Base-by-base conservation (phyloP, 352 stramenopile species). In the Thraustochytrium striatum region DNA sequence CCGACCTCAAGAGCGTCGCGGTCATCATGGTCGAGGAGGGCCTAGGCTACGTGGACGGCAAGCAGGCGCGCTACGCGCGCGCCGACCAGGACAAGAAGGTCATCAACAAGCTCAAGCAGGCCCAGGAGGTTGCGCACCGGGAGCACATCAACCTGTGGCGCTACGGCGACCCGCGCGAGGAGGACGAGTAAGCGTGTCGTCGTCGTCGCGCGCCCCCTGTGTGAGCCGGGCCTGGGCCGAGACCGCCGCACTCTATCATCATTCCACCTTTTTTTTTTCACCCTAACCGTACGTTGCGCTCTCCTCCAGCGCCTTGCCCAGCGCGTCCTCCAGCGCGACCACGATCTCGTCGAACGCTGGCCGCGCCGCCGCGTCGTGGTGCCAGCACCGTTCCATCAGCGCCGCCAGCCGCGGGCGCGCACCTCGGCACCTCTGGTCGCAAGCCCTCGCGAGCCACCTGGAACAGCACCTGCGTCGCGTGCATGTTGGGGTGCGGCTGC, bases 91-190 rank as follows among this genome's bases (percentile, higher is more conserved):
- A 85, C 28, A 30, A 53, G n/a, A 88, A 91, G 57, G 78, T 93
- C 61, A 73, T 96, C 35, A 88, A 95, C 9, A 88, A 91, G n/a
- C 86, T 99, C 43, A 80, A 92, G 41, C 87, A 86, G 43, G 92
- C 92, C n/a, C 92, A 98, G 84, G 89, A 96, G 55, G 86, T 73
- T 33, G 94, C 94, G 11, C 95, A 96, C 84, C 93, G 91, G 79
- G 91, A 92, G 81, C 93, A 94, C 58, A 84, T 92, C 72, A 94
- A 92, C 70, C 89, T 98, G 86, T 99, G 94, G 94, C 88, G 91
- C 79, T 98, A 98, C 85, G 95, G 95, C 30, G 95, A 99, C 82
- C 91, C 98, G 57, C 92, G 96, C 80, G 97, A 97, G 72, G 94
- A 98, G 72, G 93, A 97, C 65, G 79, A 85, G 62, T n/a, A n/a